phyloP scores from a whole-genome alignment of 73 alveolate species.

The Symbiodinium natans region DNA sequence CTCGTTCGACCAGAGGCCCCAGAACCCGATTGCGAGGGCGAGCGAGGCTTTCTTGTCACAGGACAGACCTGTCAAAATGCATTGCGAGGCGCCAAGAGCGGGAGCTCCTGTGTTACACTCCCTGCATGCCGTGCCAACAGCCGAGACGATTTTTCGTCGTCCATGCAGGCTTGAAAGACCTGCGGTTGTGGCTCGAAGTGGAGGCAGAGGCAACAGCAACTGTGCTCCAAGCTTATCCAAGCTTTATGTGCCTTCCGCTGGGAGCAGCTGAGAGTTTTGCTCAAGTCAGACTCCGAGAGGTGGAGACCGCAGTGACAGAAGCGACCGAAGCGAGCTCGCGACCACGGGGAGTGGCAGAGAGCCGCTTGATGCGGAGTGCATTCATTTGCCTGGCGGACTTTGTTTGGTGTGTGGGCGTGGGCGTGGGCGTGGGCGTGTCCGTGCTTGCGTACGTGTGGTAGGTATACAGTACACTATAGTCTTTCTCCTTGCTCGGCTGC shows the following conservation, averaged over 20 bases:
- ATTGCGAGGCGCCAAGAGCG: conserved; percentile 24
- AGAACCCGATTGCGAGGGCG: conserved; percentile 36
- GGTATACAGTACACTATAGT: no score
- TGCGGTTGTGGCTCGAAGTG: conserved; percentile 73
- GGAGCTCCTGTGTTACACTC: no score
- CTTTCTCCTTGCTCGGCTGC: no score
- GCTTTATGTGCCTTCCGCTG: background rate
- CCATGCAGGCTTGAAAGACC: conserved; percentile 43
- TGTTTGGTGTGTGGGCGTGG: no score
- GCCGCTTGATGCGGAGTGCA: no score
- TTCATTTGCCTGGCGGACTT: no score
- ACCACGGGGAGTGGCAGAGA: background rate
- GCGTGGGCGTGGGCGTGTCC: no score
- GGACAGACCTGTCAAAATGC: conserved; percentile 65
- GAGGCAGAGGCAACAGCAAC: background rate
- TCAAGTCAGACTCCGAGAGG: no score
- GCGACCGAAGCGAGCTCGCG: background rate
- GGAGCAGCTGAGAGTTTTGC: no score
- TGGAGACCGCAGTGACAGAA: background rate
- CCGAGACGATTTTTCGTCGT: background rate
- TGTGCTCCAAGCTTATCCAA: background rate
- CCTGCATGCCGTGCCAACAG: no score
- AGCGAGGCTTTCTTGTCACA: conserved; percentile 64
- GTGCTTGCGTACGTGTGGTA: no score
- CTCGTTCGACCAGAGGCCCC: background rate